Conservation (phyloP, 768 basidiomycete genomes). For the Psilocybe tampanensis region DNA sequence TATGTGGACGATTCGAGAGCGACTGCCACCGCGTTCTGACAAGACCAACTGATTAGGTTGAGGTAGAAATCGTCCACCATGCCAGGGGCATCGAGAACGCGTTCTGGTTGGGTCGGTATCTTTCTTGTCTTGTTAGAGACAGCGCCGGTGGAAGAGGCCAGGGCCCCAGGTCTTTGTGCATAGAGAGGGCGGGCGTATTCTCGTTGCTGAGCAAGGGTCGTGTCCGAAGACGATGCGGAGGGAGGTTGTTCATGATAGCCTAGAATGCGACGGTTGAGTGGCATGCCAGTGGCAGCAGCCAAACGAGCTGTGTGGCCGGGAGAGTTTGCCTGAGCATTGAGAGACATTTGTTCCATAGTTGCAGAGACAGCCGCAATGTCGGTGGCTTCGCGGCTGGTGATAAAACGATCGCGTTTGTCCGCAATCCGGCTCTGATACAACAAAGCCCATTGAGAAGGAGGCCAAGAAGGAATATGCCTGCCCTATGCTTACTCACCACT, state of each 20-base stretch:
- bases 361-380: slow-evolving; percentile 51
- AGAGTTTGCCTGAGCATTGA: slow-evolving; percentile 61
- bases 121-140: slow-evolving; percentile 74
- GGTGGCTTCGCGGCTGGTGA: slow-evolving; percentile 55
- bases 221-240: slow-evolving; percentile 69
- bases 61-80: slow-evolving; percentile 97
- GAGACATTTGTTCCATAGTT: slow-evolving; percentile 63
- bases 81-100: slow-evolving; percentile 95
- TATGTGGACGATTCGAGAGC: slow-evolving; percentile 87
- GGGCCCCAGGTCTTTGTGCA: slow-evolving; percentile 60
- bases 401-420: slow-evolving; percentile 68
- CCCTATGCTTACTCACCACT: slow-evolving; percentile 37
- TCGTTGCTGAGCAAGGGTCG: slow-evolving; percentile 73
- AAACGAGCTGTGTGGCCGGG: slow-evolving; percentile 81
- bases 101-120: slow-evolving; percentile 84
- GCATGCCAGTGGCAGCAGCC: slow-evolving; percentile 74
- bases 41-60: slow-evolving; percentile 90
- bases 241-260: slow-evolving; percentile 90
- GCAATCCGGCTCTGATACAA: slow-evolving; percentile 43
- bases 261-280: slow-evolving; percentile 79
- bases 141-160: slow-evolving; percentile 65
- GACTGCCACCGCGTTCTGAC: slow-evolving; percentile 85
- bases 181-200: slow-evolving; percentile 78
- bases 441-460: slow-evolving; percentile 3
- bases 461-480: slow-evolving; percentile 10